Evolutionary conservation across 306 rosid genomes (phyloP).

Genomic region (Vigna radiata): DNA sequence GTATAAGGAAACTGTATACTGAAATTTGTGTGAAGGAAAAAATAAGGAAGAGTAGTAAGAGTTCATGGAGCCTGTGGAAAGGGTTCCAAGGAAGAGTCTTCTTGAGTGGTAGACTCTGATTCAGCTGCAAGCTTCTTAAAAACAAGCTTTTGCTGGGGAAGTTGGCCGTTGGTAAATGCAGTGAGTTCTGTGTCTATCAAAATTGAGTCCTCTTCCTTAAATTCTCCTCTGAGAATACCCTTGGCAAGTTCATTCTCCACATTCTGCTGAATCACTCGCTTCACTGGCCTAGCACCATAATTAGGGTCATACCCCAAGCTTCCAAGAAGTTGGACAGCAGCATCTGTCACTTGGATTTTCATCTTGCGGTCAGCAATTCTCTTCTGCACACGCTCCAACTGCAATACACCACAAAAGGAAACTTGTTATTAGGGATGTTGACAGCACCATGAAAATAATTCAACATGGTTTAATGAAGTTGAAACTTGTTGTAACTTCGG

Average conservation of each 20-base stretch:
- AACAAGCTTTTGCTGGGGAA: conserved; percentile 80
- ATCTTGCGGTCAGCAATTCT: conserved; percentile 89
- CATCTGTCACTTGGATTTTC: conserved; percentile 72
- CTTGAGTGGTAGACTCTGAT: conserved; percentile 50
- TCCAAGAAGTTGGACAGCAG: conserved; percentile 85
- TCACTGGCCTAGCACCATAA: conserved; percentile 97
- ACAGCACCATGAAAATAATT: neutral
- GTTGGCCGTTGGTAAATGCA: conserved; percentile 73
- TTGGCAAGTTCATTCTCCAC: conserved; percentile 95
- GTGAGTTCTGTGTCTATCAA: conserved; percentile 80
- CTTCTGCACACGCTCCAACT: conserved; percentile 81
- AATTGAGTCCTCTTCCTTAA: conserved; percentile 78
- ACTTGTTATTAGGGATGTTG: neutral
- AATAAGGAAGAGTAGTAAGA: conserved; percentile 1
- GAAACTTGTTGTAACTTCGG: conserved; percentile 9
- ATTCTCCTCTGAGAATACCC: conserved; percentile 92
- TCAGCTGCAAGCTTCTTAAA: conserved; percentile 60
- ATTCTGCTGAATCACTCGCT: conserved; percentile 93
- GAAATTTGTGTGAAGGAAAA: neutral
- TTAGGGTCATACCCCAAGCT: conserved; percentile 89
- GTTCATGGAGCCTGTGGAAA: conserved; percentile 54
- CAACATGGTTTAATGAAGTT: neutral
- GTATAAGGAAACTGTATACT: neutral
- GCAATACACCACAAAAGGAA: conserved; percentile 4
- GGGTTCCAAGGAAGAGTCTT: conserved; percentile 47